A percentile compares a stretch with the other conserved stretches of the same genome.
These are phyloP conservation scores for Saposhnikovia divaricata DNA, from an alignment of 129 eudicot genomes.

Conservation along the genomic window DNA sequence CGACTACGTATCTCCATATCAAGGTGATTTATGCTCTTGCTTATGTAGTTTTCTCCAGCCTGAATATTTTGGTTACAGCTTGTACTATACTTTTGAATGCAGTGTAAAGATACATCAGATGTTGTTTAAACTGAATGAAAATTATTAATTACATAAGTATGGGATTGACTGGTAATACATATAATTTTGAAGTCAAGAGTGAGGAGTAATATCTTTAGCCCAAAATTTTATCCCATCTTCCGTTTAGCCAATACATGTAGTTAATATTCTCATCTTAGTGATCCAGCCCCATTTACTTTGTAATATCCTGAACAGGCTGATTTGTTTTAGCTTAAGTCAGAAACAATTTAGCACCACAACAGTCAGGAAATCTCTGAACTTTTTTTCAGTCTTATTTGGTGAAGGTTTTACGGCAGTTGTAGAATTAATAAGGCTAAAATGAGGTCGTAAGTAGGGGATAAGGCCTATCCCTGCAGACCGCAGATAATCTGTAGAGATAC, in stretches of 20 bases:
- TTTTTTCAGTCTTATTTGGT: background rate
- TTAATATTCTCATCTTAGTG: background rate
- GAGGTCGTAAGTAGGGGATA: background rate
- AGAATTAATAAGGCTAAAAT: background rate
- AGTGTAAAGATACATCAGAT: background rate
- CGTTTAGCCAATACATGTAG: background rate
- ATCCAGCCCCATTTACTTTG: background rate
- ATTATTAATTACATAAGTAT: background rate
- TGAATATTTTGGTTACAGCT: background rate
- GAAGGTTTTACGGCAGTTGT: background rate
- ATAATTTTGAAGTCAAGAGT: background rate
- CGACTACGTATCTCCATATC: conserved; percentile 52
- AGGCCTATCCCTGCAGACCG: background rate
- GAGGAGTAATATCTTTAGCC: background rate
- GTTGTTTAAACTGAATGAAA: background rate
- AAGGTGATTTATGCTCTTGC: conserved; percentile 45
- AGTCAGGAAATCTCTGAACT: background rate
- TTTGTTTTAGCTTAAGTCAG: background rate
- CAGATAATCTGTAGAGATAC: background rate
- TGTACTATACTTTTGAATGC: background rate
- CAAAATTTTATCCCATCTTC: background rate
- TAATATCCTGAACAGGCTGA: conserved; percentile 1
- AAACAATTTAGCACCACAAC: background rate
- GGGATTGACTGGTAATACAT: background rate
- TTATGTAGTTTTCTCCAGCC: conserved; percentile 2